phyloP scores from a whole-genome alignment of 2,329 filamentous ascomycete species.

The Penicillium psychrosexuale region DNA sequence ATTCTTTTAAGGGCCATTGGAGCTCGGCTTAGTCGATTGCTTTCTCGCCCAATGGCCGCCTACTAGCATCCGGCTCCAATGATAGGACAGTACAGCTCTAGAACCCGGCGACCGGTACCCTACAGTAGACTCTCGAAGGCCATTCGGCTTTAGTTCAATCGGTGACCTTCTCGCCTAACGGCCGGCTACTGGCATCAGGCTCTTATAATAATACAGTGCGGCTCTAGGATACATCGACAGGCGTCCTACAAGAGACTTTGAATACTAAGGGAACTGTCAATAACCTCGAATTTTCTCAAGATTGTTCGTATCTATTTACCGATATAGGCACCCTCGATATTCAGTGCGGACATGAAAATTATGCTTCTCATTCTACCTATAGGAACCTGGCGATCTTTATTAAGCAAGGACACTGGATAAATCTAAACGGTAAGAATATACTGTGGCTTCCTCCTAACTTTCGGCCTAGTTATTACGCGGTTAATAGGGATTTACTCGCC shows the following conservation, averaged over 20 bases:
- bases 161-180: too few species aligned
- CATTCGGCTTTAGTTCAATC: too few species aligned
- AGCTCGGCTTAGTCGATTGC: too few species aligned
- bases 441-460: constrained; percentile 14
- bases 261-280: constrained; percentile 5
- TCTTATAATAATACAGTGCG: too few species aligned
- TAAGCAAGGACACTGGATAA: constrained; percentile 6
- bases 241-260: not conserved
- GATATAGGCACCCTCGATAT: constrained; percentile 2
- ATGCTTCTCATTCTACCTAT: not conserved
- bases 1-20: too few species aligned
- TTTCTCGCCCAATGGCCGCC: too few species aligned
- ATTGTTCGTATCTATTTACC: constrained; percentile 3
- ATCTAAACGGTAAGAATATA: not conserved
- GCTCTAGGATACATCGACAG: not conserved
- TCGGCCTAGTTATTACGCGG: not conserved
- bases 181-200: too few species aligned
- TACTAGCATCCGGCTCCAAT: too few species aligned
- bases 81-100: too few species aligned
- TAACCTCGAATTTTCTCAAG: constrained; percentile 1
- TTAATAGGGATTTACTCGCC: constrained; percentile 3
- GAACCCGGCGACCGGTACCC: too few species aligned
- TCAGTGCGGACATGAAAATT: not conserved
- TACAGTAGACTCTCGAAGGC: too few species aligned
- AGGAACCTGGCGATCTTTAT: not conserved